Evolutionary conservation across 1,284 basidiomycete species (phyloP).

Genomic region (Microbotryum saponariae): DNA sequence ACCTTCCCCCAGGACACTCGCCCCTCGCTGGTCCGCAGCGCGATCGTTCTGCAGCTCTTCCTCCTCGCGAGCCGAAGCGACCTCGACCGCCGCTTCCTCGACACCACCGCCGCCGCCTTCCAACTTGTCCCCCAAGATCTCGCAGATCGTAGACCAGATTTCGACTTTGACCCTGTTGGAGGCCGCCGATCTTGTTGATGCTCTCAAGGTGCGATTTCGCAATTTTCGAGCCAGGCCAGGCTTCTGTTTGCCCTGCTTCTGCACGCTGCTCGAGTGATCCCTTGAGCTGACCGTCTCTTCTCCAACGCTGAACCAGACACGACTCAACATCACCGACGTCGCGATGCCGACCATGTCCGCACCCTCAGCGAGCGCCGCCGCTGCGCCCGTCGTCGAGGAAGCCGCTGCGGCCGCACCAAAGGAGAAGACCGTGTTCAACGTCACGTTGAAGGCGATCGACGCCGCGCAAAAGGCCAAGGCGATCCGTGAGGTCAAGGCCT

Average conservation of each 20-base stretch:
- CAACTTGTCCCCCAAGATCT: slow-evolving; percentile 54
- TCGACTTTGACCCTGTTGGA: slow-evolving; percentile 83
- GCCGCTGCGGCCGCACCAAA: slow-evolving; percentile 54
- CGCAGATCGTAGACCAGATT: slow-evolving; percentile 86
- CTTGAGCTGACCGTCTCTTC: neutral
- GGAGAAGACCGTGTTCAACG: slow-evolving; percentile 96
- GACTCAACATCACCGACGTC: slow-evolving; percentile 96
- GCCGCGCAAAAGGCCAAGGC: slow-evolving; percentile 88
- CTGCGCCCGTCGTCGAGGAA: slow-evolving; percentile 47
- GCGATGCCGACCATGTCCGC: slow-evolving; percentile 78
- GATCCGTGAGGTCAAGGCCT: slow-evolving; percentile 93
- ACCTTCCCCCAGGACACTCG: neutral
- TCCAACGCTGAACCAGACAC: slow-evolving; percentile 51
- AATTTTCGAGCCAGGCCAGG: neutral
- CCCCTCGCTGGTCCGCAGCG: neutral
- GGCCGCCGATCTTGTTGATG: slow-evolving; percentile 88
- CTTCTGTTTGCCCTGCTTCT: neutral
- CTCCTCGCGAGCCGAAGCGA: slow-evolving; percentile 6
- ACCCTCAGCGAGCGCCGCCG: slow-evolving; percentile 51
- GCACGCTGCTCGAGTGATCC: neutral
- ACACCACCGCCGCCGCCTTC: slow-evolving; percentile 12
- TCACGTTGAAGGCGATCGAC: slow-evolving; percentile 89
- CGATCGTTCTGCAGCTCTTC: slow-evolving; percentile 16
- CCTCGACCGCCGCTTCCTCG: slow-evolving; percentile 10
- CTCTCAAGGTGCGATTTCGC: slow-evolving; percentile 65